Evolutionary conservation across 257 asterid species (phyloP), one percentile per base, ranked within the genome.

Genomic region (Solanum pinnatisectum): DNA sequence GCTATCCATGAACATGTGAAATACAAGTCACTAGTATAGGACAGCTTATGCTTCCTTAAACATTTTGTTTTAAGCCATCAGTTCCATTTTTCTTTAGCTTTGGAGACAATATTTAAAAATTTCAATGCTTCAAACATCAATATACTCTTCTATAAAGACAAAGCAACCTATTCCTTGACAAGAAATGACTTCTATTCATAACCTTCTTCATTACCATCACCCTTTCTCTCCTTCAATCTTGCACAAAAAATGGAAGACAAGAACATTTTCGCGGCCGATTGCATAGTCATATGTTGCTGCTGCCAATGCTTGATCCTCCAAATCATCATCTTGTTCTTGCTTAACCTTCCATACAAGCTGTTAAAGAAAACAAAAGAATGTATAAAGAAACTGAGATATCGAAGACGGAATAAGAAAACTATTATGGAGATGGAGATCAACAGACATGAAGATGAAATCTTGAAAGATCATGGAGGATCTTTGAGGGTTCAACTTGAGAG

Each of bases 91-190:
- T 72, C 52, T 87, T 88, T 91, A 89, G 89, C 92, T 94, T 94
- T 88, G 49, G 89, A 91, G 70, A 86, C 93, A 60, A 91, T 87
- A 83, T 83, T 84, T 37, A 37, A 52, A 6, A 18, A 22, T 37
- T 90, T 89, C 89, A 91, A 94, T 96, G 97, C 98, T 96, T 96
- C 97, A 95, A 95, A 93, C 96, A 90, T 94, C 92, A 93, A 82
- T 87, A 89, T 87, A 90, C 93, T 90, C 92, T 89, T 79, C 93
- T 91, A 79, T 78, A 79, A 88, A 89, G 71, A 74, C 92, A 94
- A 93, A 93, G 94, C 83, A 91, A 89, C 92, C 60, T 87, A 88
- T 91, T 92, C 90, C 93, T 92, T 88, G 67, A 73, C 90, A 89
- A 89, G 87, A 76, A 88, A 94, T 92, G 93, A 84, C 92, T 89